Conservation (phyloP, 208 protist species). For the Trypanosoma cruzi region DNA sequence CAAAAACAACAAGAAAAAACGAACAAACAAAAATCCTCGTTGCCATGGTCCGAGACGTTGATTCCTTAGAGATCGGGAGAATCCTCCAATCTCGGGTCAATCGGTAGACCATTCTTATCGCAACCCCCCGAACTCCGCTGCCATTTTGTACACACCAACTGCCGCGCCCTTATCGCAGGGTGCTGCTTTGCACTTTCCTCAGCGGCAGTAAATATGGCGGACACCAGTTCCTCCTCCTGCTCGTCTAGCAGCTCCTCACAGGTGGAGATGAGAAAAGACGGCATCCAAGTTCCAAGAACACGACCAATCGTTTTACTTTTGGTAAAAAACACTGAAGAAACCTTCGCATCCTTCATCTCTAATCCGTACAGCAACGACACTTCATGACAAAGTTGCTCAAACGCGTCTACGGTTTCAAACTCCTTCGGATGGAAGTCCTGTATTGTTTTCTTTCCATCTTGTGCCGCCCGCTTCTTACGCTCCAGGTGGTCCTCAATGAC, state of each 20-base stretch:
- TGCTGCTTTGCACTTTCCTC: neutral
- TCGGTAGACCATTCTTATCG: conserved; percentile 10
- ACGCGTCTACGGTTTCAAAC: conserved; percentile 23
- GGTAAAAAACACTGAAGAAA: conserved; percentile 18
- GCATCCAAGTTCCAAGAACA: conserved; percentile 21
- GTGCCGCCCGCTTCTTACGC: neutral
- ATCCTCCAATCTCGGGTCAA: conserved; percentile 8
- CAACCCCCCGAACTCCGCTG: conserved; percentile 9
- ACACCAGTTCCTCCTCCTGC: conserved; percentile 14
- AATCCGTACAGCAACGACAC: conserved; percentile 16
- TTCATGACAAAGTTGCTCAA: conserved; percentile 21
- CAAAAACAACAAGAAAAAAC: neutral
- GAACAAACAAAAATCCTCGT: neutral
- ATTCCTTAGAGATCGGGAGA: conserved; percentile 7
- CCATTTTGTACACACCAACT: conserved; percentile 21
- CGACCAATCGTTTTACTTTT: neutral
- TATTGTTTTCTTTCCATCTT: neutral
- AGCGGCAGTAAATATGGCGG: neutral
- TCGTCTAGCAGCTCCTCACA: conserved; percentile 31
- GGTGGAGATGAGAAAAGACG: conserved; percentile 23
- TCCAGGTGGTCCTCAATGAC: conserved; percentile 15
- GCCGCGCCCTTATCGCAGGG: neutral
- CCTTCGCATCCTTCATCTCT: neutral
- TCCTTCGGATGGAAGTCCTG: neutral
- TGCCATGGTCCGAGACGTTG: neutral